A percentile compares a stretch with the other conserved stretches of the same genome.
phyloP scores from a whole-genome alignment of 139 green algal genomes.

The Chlorella ohadii region DNA sequence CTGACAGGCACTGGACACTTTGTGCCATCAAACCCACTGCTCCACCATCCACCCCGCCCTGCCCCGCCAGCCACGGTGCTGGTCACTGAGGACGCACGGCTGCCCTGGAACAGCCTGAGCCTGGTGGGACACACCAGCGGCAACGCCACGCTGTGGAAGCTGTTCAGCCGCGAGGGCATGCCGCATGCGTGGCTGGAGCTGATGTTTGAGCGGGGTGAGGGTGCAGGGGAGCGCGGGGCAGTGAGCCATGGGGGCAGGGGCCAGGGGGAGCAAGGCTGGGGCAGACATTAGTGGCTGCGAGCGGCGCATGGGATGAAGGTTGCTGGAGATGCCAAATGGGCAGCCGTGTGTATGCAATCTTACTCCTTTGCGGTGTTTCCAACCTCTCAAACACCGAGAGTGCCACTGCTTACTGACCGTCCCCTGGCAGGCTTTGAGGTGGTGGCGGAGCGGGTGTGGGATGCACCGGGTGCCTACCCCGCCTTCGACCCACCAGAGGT shows the following conservation, averaged over 20 bases:
- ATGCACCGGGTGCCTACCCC: neutral
- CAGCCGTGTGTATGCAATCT: no score
- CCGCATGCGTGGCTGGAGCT: conserved; percentile 22
- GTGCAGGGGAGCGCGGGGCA: neutral
- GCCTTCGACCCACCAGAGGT: conserved; percentile 69
- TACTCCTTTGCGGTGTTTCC: no score
- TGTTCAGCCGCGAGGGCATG: conserved; percentile 64
- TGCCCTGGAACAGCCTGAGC: conserved; percentile 49
- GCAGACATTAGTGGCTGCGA: no score
- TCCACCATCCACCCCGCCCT: no score
- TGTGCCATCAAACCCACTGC: neutral
- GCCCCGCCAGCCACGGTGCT: conserved; percentile 51
- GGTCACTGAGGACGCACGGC: conserved; percentile 45
- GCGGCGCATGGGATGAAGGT: neutral
- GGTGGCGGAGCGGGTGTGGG: neutral
- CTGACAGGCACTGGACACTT: no score
- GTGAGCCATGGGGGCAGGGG: neutral
- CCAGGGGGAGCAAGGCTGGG: neutral
- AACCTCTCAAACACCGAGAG: no score
- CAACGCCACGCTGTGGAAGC: conserved; percentile 57
- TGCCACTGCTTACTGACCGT: no score
- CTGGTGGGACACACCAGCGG: neutral
- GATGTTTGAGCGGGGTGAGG: conserved; percentile 55
- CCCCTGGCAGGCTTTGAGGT: conserved; percentile 21
- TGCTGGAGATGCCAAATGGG: no score